A percentile compares a stretch with the other conserved stretches of the same genome.
Evolutionary conservation across 257 asterid species (phyloP).

Genomic region (Thymus mandschuricus): DNA sequence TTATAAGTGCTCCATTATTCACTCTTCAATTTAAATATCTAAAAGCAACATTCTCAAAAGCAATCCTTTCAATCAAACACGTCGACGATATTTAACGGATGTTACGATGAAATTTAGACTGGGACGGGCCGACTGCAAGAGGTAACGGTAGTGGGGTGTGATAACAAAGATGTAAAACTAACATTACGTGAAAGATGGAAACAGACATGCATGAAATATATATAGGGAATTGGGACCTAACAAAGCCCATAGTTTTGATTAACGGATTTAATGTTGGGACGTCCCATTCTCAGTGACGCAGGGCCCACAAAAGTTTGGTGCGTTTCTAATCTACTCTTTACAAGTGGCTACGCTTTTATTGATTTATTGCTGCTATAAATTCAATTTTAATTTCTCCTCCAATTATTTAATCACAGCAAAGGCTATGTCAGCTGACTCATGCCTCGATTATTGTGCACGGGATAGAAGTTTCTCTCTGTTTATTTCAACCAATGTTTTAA

Average conservation of each 20-base stretch:
- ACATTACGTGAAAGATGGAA: slow-evolving; percentile 29
- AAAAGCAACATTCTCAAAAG: not conserved
- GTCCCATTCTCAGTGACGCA: not conserved
- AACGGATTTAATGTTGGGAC: slow-evolving; percentile 5
- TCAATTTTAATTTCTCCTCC: not conserved
- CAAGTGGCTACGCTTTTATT: not conserved
- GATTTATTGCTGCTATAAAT: not conserved
- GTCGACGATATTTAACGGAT: no score
- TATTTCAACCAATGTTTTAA: not conserved
- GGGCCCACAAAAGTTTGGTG: slow-evolving; percentile 21
- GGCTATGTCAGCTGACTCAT: not conserved
- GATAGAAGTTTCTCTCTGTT: not conserved
- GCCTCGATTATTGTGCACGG: not conserved
- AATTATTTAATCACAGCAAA: not conserved
- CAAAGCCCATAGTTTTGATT: not conserved
- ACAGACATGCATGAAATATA: slow-evolving; percentile 11
- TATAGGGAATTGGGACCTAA: slow-evolving; percentile 36
- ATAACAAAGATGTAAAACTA: slow-evolving; percentile 26
- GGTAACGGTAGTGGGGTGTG: not conserved
- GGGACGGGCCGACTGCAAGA: no score
- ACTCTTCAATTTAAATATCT: not conserved
- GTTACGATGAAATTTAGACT: no score
- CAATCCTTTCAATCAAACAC: no score
- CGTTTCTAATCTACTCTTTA: not conserved
- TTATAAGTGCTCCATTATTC: not conserved